Percentiles rank a stretch among this genome's conserved stretches.
These are phyloP conservation scores for Sarcomyxa edulis DNA, from an alignment of 768 basidiomycete species.

Conservation along the genomic window DNA sequence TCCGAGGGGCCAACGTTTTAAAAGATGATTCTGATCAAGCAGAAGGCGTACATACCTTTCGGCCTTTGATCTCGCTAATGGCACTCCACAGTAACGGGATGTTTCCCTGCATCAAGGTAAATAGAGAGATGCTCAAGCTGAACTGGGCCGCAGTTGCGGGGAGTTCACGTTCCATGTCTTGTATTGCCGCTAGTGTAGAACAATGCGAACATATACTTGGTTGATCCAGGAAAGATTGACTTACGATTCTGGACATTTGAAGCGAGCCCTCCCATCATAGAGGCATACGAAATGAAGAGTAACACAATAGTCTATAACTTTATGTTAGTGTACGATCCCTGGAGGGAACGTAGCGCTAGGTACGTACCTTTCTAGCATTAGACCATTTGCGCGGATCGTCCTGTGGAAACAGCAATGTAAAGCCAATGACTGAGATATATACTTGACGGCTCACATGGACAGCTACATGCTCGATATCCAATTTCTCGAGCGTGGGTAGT, in stretches of 20 bases:
- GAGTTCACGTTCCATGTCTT: constrained; percentile 52
- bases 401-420: too few species aligned
- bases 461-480: too few species aligned
- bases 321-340: too few species aligned
- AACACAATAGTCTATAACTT: constrained; percentile 39
- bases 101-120: constrained; percentile 66
- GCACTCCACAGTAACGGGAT: constrained; percentile 66
- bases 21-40: background rate
- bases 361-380: too few species aligned
- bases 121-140: constrained; percentile 64
- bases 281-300: constrained; percentile 41
- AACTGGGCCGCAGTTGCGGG: constrained; percentile 58
- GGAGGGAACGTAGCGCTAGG: too few species aligned
- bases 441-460: too few species aligned
- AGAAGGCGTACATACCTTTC: constrained; percentile 44
- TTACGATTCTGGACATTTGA: constrained; percentile 62
- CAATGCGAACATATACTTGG: background rate
- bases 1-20: background rate
- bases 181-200: constrained; percentile 50
- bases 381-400: too few species aligned
- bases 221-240: background rate
- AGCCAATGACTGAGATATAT: too few species aligned
- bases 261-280: constrained; percentile 54
- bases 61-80: constrained; percentile 69
- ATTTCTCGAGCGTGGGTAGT: too few species aligned